These are phyloP conservation scores for Megacollybia platyphylla DNA, from an alignment of 1,284 basidiomycete genomes.

Conservation along the genomic window DNA sequence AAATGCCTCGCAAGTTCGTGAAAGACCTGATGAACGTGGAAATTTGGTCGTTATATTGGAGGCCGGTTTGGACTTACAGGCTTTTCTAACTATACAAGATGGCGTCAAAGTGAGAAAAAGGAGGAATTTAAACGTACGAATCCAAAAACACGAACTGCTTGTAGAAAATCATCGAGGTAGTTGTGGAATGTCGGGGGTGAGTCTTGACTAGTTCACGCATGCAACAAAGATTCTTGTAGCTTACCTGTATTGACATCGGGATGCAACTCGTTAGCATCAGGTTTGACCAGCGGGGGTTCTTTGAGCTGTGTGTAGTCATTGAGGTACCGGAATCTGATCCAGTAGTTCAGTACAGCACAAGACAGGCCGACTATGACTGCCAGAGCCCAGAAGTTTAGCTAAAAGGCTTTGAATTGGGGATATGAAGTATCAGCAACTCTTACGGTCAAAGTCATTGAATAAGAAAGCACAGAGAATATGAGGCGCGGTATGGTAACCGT, in stretches of 20 bases:
- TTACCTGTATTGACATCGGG: constrained; percentile 72
- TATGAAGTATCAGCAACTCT: constrained; percentile 10
- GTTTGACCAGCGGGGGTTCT: constrained; percentile 72
- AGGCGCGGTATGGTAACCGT: constrained; percentile 73
- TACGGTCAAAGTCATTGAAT: constrained; percentile 80
- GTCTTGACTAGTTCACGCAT: constrained; percentile 22
- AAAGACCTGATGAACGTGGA: constrained; percentile 51
- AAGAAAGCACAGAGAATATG: constrained; percentile 71
- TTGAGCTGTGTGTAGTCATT: constrained; percentile 73
- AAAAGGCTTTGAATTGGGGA: constrained; percentile 6
- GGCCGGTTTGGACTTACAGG: constrained; percentile 42
- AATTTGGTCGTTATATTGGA: neutral
- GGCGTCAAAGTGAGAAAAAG: neutral
- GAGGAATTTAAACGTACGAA: constrained; percentile 34
- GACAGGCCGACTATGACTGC: constrained; percentile 62
- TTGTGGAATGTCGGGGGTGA: constrained; percentile 78
- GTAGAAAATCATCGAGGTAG: constrained; percentile 89
- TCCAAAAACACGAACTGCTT: constrained; percentile 90
- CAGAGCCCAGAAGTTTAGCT: constrained; percentile 86
- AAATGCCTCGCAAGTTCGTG: constrained; percentile 90
- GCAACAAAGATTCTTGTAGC: constrained; percentile 2
- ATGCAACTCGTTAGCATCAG: constrained; percentile 70
- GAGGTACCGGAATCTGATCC: constrained; percentile 74
- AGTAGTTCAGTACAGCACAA: constrained; percentile 63
- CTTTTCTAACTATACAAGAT: constrained; percentile 55